Evolutionary conservation across 768 basidiomycete species (phyloP), one percentile per base, ranked within the genome.

Genomic region (Plicaturopsis crispa): DNA sequence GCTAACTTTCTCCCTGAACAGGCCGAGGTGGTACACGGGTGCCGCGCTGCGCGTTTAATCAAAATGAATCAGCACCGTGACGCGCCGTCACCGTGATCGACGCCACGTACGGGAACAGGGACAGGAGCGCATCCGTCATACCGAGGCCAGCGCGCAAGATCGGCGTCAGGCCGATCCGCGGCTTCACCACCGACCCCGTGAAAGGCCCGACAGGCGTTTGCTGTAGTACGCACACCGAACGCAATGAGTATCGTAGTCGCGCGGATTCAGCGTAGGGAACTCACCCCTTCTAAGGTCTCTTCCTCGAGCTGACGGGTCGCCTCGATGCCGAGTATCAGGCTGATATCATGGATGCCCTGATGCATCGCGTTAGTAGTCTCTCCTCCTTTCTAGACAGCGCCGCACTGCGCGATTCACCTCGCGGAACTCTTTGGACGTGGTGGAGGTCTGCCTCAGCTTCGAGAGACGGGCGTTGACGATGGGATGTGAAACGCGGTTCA

Each of bases 71-170:
- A 38, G 10, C 18, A 6, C 11, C 28, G 13, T 14, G 11, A 40
- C 19, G 31, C 19, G 31, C 35, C 30, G 31, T n/a, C 18, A 6
- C 11, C 28, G 13, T 14, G 11, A 40, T 17, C 24, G 20, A 31
- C 35, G 30, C 31, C 11, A 69, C 86, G 26, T 67, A 84, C 70
- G 91, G 92, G 59, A 93, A 94, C 36, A 93, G 66, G 38, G 75
- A 75, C 43, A 93, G 63, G 53, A 96, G 60, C 16, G 86, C 88
- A 49, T 94, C 89, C 1, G 84, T 75, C 90, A 98, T 93, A 13
- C 91, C 90, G 45, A 93, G 63, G 4, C 94, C 94, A 21, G 94
- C 94, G 26, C 94, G 79, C 40, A 98, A 67, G 50, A 98, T 89
- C 28, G 94, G 94, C 2, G 88, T 82, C 38, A 98, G 61, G 4